phyloP scores from a whole-genome alignment of 2,329 filamentous ascomycete genomes.

The Neoscytalidium dimidiatum region DNA sequence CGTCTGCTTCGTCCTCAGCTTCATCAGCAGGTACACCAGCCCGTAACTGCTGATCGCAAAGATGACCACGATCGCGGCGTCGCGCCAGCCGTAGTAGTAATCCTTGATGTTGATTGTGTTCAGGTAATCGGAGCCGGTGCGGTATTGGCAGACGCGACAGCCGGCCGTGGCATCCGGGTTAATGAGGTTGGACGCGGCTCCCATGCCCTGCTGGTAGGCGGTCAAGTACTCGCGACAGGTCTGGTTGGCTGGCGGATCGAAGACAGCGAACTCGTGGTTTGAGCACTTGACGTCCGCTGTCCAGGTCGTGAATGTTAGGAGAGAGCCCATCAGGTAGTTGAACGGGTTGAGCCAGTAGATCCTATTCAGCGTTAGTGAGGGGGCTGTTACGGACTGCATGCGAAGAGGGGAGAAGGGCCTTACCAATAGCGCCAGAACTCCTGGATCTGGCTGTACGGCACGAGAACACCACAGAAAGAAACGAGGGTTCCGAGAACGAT shows the following conservation, averaged over 20 bases:
- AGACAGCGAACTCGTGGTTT: conserved; percentile 38
- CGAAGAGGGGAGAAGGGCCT: neutral
- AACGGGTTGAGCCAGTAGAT: conserved; percentile 45
- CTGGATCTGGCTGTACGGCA: conserved; percentile 35
- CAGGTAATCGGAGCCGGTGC: conserved; percentile 61
- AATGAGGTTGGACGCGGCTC: conserved; percentile 53
- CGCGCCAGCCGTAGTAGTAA: conserved; percentile 67
- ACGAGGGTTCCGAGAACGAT: conserved; percentile 34
- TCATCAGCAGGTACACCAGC: conserved; percentile 48
- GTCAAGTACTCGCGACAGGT: conserved; percentile 62
- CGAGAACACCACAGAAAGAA: conserved; percentile 38
- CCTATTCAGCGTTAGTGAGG: neutral
- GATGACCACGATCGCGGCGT: conserved; percentile 61
- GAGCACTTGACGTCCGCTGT: conserved; percentile 43
- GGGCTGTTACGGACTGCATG: neutral
- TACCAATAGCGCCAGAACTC: conserved; percentile 42
- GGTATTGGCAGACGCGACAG: conserved; percentile 65
- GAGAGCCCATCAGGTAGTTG: conserved; percentile 45
- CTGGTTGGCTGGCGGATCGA: conserved; percentile 52
- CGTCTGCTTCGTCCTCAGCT: conserved; percentile 42
- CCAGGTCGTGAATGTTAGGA: conserved; percentile 44
- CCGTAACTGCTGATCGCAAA: conserved; percentile 59
- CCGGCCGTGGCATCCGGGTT: conserved; percentile 60
- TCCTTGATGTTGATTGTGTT: conserved; percentile 55
- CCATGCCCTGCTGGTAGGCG: conserved; percentile 53